Evolutionary conservation across 2,329 filamentous ascomycete species (phyloP), one percentile per base, ranked within the genome.

Genomic region (Hortaea werneckii): DNA sequence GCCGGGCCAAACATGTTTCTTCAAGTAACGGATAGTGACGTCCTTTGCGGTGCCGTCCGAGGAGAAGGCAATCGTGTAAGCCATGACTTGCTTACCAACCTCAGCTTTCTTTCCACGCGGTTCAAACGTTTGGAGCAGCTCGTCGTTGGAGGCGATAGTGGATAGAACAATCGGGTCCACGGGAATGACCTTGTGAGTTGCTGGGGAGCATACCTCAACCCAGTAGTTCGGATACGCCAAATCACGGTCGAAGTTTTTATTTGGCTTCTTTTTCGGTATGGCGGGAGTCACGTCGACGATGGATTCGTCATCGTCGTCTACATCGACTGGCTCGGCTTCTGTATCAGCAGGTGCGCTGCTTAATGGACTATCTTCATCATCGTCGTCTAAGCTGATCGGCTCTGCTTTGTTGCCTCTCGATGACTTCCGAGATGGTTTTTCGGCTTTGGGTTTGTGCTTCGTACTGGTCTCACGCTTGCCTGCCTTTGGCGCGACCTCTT

Each of bases 1-100:
- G 4, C 92, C 90, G 0, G 92, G 92, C 62, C 88, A 81, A 44
- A 83, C 76, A 47, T 85, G 85, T 20, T 83, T 79, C 58, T 83
- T 89, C 6, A 98, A 70, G 63, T 98, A 98, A 28, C 92, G 79
- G 8, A 92, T 82, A 0, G 92, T 98, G 11, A 98, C 85, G 61
- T 98, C 92, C 62, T 96, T 96, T 9, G 87, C 89, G 0, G 87
- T 89, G 2, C 86, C 87, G 60, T 96, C 89, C 3, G 78, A 67
- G 0, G 85, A 87, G 65, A 85, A 87, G 0, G 84, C 89, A 13
- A 96, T 73, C 2, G 94, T 77, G 58, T 98, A 98, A 40, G 86
- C 85, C 58, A 95, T 87, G 9, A 94, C 79, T 63, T 96, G 90
- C 55, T 87, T 90, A 0, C 84, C 80, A 57, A 84, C 87, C 30